Conservation (phyloP, 2,329 filamentous ascomycete species). For the Intubia oerlemansii region DNA sequence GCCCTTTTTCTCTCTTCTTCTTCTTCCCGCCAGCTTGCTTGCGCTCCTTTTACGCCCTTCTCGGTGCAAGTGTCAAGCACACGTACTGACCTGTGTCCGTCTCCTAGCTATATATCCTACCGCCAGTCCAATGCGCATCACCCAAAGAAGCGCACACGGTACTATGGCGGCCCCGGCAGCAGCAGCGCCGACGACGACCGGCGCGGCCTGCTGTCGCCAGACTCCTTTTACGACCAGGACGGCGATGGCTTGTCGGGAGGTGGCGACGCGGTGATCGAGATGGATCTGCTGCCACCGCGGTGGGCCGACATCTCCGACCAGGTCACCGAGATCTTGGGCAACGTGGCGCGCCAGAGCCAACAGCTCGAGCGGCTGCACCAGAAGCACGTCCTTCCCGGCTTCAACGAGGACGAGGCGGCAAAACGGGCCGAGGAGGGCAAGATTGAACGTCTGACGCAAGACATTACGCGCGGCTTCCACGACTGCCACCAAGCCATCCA, state of each 20-base stretch:
- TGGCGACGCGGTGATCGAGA: conserved; percentile 93
- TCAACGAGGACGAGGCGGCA: conserved; percentile 71
- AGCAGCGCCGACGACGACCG: conserved; percentile 30
- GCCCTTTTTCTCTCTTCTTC: too few relatives aligned
- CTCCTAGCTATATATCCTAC: conserved; percentile 98
- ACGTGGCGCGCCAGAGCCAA: conserved; percentile 65
- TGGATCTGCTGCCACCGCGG: conserved; percentile 85
- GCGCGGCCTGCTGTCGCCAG: conserved; percentile 66
- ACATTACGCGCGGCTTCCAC: conserved; percentile 77
- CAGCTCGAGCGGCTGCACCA: conserved; percentile 83
- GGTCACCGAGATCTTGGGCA: conserved; percentile 60
- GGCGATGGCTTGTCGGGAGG: conserved; percentile 35
- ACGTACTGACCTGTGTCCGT: too few relatives aligned
- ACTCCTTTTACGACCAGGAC: conserved; percentile 52
- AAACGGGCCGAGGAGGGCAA: conserved; percentile 72
- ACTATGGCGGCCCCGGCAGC: conserved; percentile 18
- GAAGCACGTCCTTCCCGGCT: conserved; percentile 89
- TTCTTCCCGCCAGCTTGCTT: too few relatives aligned
- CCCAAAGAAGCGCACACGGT: conserved; percentile 64
- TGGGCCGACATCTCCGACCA: conserved; percentile 95
- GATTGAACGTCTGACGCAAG: conserved; percentile 78
- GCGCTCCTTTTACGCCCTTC: too few relatives aligned
- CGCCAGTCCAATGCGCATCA: conserved; percentile 96
- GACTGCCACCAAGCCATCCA: conserved; percentile 78
- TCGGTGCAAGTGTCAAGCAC: not conserved